Percentiles rank a stretch among this genome's conserved stretches.
These are phyloP conservation scores for Vigna radiata DNA, from an alignment of 306 rosid species.

Conservation along the genomic window DNA sequence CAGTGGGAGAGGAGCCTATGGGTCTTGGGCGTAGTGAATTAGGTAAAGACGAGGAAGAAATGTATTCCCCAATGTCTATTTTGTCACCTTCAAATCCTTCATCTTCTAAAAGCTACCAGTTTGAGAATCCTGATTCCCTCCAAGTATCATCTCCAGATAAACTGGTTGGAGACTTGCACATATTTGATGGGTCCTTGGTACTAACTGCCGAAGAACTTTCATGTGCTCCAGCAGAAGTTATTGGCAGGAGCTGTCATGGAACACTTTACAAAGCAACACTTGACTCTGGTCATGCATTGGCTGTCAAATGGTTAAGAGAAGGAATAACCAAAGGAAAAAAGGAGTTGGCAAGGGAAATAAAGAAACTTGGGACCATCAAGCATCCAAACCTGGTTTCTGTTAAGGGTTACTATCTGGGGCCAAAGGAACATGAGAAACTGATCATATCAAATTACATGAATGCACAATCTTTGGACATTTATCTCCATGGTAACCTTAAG, in stretches of 20 bases:
- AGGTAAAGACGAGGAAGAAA: conserved; percentile 52
- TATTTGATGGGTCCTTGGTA: conserved; percentile 67
- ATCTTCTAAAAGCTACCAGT: conserved; percentile 60
- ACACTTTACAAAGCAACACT: conserved; percentile 77
- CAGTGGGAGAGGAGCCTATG: conserved; percentile 46
- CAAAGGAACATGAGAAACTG: conserved; percentile 75
- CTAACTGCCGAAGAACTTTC: conserved; percentile 84
- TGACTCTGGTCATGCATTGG: conserved; percentile 67
- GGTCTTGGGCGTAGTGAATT: conserved; percentile 47
- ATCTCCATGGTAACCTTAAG: conserved; percentile 66
- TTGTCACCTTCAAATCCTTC: conserved; percentile 66
- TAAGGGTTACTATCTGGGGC: conserved; percentile 78
- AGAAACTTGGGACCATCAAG: conserved; percentile 79
- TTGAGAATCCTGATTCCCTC: conserved; percentile 54
- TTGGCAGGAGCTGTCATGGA: conserved; percentile 86
- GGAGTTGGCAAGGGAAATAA: conserved; percentile 76
- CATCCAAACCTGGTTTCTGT: conserved; percentile 76
- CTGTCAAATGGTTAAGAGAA: conserved; percentile 78
- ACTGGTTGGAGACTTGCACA: conserved; percentile 67
- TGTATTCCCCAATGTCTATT: conserved; percentile 61
- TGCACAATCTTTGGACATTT: conserved; percentile 70
- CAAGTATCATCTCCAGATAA: conserved; percentile 65
- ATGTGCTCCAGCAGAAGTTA: conserved; percentile 71
- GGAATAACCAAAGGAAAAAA: conserved; percentile 83
- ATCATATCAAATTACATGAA: conserved; percentile 68